Evolutionary conservation across 306 rosid species (phyloP).

Genomic region (Lagenaria siceraria): DNA sequence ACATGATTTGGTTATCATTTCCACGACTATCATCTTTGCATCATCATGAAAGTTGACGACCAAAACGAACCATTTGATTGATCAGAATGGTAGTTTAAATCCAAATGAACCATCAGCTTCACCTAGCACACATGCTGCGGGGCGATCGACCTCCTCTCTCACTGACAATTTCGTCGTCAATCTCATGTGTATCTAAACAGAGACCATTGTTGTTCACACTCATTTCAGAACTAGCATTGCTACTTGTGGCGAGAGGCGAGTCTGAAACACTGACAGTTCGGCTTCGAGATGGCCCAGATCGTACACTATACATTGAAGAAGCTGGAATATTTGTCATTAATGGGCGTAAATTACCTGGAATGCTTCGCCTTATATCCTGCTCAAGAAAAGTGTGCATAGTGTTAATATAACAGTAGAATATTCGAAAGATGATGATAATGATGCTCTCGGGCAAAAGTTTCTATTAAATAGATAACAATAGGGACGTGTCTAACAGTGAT

Average conservation of each 20-base stretch:
- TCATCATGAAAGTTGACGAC: constrained; percentile 20
- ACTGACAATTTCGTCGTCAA: constrained; percentile 69
- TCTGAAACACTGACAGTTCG: constrained; percentile 70
- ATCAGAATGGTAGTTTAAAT: not conserved
- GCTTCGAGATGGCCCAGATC: constrained; percentile 77
- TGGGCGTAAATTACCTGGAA: constrained; percentile 81
- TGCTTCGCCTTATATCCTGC: constrained; percentile 85
- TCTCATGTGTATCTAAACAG: constrained; percentile 58
- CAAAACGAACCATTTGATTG: constrained; percentile 3
- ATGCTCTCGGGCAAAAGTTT: too few species aligned
- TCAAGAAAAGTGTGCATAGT: not conserved
- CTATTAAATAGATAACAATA: too few species aligned
- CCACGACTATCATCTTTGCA: constrained; percentile 18
- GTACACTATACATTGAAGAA: constrained; percentile 87
- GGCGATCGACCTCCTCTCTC: constrained; percentile 71
- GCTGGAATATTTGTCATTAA: constrained; percentile 96
- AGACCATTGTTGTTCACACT: constrained; percentile 85
- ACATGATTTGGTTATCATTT: constrained; percentile 30
- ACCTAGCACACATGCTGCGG: constrained; percentile 53
- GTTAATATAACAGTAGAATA: too few species aligned
- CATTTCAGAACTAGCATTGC: constrained; percentile 88
- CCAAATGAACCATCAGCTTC: constrained; percentile 7
- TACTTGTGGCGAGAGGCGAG: constrained; percentile 91
- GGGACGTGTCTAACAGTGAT: too few species aligned
- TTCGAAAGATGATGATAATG: too few species aligned